Conservation (phyloP, 1,284 basidiomycete species). For the Mycena sp. region DNA sequence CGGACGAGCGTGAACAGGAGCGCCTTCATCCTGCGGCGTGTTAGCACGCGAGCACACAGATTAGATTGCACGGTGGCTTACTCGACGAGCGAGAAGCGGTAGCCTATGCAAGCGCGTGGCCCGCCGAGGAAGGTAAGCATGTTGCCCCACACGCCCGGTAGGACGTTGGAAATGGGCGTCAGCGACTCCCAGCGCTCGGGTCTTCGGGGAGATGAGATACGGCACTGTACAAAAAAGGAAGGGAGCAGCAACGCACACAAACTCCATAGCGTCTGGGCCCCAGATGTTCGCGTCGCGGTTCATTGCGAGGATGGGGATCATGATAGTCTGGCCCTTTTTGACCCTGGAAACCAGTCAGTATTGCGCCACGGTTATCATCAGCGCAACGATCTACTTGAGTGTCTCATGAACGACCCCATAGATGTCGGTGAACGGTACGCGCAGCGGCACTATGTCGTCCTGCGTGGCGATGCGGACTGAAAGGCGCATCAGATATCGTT, state of each 20-base stretch:
- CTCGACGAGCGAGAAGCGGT: neutral
- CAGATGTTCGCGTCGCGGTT: conserved; percentile 36
- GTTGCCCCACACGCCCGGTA: conserved; percentile 72
- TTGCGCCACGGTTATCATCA: conserved; percentile 28
- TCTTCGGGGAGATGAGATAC: conserved; percentile 35
- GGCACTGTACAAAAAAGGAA: neutral
- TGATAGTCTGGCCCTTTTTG: conserved; percentile 27
- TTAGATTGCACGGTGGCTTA: conserved; percentile 69
- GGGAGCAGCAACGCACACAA: conserved; percentile 31
- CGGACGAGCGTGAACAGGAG: conserved; percentile 19
- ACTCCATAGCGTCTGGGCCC: conserved; percentile 41
- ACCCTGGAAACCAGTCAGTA: conserved; percentile 26
- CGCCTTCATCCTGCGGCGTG: conserved; percentile 6
- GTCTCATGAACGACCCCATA: conserved; percentile 48
- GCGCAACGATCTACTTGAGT: conserved; percentile 40
- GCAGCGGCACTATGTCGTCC: conserved; percentile 70
- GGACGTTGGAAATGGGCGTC: conserved; percentile 51
- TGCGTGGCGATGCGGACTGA: conserved; percentile 54
- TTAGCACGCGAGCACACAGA: conserved; percentile 37
- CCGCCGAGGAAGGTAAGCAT: conserved; percentile 70
- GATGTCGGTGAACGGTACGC: conserved; percentile 51
- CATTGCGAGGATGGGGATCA: conserved; percentile 35
- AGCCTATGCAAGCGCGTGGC: conserved; percentile 47
- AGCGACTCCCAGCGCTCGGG: conserved; percentile 68
- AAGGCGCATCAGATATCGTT: neutral